Base-by-base conservation (phyloP, 768 basidiomycete species). In the Royoungia palumana region DNA sequence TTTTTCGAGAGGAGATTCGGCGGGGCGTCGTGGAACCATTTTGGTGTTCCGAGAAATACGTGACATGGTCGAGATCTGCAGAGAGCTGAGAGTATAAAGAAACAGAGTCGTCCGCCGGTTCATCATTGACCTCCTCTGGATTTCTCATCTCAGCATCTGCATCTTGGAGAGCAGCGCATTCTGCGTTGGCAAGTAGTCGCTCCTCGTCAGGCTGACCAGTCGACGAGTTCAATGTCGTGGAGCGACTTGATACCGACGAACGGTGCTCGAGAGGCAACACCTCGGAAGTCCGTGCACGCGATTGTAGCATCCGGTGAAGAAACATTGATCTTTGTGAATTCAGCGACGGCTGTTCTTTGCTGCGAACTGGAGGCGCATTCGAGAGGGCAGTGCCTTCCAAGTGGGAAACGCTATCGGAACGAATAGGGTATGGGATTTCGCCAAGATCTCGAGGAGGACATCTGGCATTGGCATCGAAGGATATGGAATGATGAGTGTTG, bases 31-130 rank as follows among this genome's bases (percentile, higher is more conserved):
- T 11, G 22, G 44, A 6, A 28, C 34, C 37, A 11, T 41, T 36
- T 19, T 28, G 50, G 35, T 42, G 45, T 2, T 46, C 49, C 19
- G 53, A 34, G 2, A 53, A 24, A 10, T 39, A 47, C 2, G 20
- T 14, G 5, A 46, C 12, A 20, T 63, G 57, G 17, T 63, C 57
- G 4, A 53, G 1, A 2, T 45, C 32, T 12, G 61, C 64, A 35
- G 66, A 66, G 6, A 14, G 27, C 44, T 66, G 64, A 4, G 66
- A 65, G 41, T 65, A 65, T 6, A 39, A 13, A 0, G 65, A 68
- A 10, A 32, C 49, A 0, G 45, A n/a, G n/a, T 32, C 32, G 32
- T 32, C 14, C 7, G 6, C 51, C 1, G 50, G 37, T 17, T 10
- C 25, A 6, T 45, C 44, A 2, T 22, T 52, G 9, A 49, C 56